Percentiles rank a stretch among this genome's conserved stretches.
Conservation (phyloP, 805 yeast genomes). For the Starmera dryadoides region DNA sequence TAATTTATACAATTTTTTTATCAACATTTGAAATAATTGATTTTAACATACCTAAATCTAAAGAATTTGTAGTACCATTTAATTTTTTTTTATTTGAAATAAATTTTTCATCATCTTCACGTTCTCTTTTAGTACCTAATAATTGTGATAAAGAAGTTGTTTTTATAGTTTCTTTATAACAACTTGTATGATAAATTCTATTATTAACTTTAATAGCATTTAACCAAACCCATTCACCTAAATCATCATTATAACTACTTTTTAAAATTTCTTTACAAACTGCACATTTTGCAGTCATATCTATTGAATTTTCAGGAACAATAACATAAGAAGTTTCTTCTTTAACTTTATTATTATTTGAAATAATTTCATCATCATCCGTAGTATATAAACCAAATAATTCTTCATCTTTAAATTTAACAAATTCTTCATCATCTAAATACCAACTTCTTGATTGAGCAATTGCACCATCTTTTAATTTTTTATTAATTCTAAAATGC, state of each 20-base stretch:
- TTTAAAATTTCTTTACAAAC: slow-evolving; percentile 60
- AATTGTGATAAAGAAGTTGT: not conserved
- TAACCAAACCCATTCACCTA: slow-evolving; percentile 79
- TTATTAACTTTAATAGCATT: slow-evolving; percentile 49
- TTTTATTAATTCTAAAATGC: slow-evolving; percentile 90
- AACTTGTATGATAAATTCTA: slow-evolving; percentile 56
- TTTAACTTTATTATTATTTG: slow-evolving; percentile 9
- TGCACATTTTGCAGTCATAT: slow-evolving; percentile 54
- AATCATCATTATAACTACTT: slow-evolving; percentile 64
- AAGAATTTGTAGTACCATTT: not conserved
- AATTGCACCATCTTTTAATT: slow-evolving; percentile 43
- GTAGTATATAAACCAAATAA: slow-evolving; percentile 30
- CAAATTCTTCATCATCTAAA: slow-evolving; percentile 66
- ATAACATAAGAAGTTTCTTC: slow-evolving; percentile 45
- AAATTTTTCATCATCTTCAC: not conserved
- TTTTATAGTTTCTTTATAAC: slow-evolving; percentile 56
- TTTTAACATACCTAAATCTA: not conserved
- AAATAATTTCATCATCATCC: slow-evolving; percentile 9
- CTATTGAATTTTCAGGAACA: slow-evolving; percentile 58
- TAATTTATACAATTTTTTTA: too few species aligned
- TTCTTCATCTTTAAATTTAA: slow-evolving; percentile 63
- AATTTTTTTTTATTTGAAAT: not conserved
- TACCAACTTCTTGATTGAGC: slow-evolving; percentile 83
- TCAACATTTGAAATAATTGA: not conserved
- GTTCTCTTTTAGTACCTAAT: not conserved